A percentile compares a stretch with the other conserved stretches of the same genome.
Conservation (phyloP, 345 rosid species). For the Stellera chamaejasme region DNA sequence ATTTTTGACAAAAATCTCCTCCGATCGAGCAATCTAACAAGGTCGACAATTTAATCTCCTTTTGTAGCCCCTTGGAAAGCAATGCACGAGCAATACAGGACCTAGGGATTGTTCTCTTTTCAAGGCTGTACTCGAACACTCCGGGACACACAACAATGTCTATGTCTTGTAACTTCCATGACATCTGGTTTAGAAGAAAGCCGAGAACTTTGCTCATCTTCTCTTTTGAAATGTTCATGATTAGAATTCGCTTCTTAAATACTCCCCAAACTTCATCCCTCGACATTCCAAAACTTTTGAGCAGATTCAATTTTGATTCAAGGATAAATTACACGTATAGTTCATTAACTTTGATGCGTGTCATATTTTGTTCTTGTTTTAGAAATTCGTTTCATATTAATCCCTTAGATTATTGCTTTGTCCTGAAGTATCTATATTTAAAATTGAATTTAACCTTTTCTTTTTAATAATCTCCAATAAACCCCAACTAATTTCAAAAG, state of each 20-base stretch:
- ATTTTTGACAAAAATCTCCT: no score
- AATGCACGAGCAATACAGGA: slow-evolving; percentile 30
- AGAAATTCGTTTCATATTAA: no score
- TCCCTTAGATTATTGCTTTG: no score
- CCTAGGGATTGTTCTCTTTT: slow-evolving; percentile 48
- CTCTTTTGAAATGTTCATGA: slow-evolving; percentile 42
- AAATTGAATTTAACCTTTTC: no score
- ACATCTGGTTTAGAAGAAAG: slow-evolving; percentile 40
- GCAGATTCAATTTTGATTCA: no score
- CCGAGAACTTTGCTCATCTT: slow-evolving; percentile 36
- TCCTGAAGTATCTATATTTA: no score
- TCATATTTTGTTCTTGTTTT: no score
- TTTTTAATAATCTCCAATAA: no score
- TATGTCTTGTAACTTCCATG: slow-evolving; percentile 17
- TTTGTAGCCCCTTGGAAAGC: slow-evolving; percentile 29
- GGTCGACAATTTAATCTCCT: slow-evolving; percentile 10
- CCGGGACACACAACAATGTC: slow-evolving; percentile 29
- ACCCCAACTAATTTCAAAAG: no score
- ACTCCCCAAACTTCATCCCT: slow-evolving; percentile 34
- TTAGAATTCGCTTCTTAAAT: slow-evolving; percentile 38
- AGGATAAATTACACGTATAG: no score
- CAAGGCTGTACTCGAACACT: slow-evolving; percentile 32
- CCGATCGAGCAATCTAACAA: no score
- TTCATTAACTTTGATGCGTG: no score
- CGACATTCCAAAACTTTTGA: slow-evolving; percentile 60